Evolutionary conservation across 2,329 filamentous ascomycete species (phyloP).

Genomic region (Penicillium sp.): DNA sequence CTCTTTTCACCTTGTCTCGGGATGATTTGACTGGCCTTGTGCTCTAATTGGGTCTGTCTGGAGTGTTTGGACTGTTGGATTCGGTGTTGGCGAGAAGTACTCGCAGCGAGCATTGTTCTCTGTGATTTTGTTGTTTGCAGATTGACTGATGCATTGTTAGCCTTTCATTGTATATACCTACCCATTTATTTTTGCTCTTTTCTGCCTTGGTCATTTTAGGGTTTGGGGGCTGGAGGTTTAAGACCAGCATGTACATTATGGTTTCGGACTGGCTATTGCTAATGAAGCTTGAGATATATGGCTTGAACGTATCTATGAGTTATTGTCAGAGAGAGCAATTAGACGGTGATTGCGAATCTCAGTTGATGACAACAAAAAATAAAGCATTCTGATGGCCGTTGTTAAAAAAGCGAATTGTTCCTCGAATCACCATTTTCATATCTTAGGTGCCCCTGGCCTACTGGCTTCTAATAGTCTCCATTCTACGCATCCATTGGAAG

Average conservation of each 20-base stretch:
- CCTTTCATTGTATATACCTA: slow-evolving; percentile 10
- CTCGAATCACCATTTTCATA: too few relatives aligned
- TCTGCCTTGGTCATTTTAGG: background rate
- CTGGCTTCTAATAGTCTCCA: too few relatives aligned
- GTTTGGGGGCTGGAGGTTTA: background rate
- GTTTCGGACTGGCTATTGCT: slow-evolving; percentile 4
- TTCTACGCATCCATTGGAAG: too few relatives aligned
- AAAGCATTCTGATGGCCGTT: background rate
- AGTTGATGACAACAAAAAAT: too few relatives aligned
- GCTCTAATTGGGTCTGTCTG: background rate
- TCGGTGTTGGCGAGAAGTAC: slow-evolving; percentile 3
- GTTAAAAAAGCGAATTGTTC: background rate
- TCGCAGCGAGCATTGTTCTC: slow-evolving; percentile 1
- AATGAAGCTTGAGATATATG: slow-evolving; percentile 1
- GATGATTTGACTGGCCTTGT: background rate
- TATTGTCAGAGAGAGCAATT: background rate
- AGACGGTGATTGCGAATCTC: too few relatives aligned
- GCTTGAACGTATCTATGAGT: background rate
- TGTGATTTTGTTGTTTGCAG: background rate
- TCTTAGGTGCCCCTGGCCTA: too few relatives aligned
- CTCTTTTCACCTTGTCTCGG: background rate
- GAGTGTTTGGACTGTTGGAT: background rate
- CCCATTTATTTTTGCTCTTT: slow-evolving; percentile 1
- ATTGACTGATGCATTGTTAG: slow-evolving; percentile 4
- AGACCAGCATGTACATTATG: slow-evolving; percentile 13